phyloP scores from a whole-genome alignment of 768 basidiomycete species.

The Xerocomellus intermedius region DNA sequence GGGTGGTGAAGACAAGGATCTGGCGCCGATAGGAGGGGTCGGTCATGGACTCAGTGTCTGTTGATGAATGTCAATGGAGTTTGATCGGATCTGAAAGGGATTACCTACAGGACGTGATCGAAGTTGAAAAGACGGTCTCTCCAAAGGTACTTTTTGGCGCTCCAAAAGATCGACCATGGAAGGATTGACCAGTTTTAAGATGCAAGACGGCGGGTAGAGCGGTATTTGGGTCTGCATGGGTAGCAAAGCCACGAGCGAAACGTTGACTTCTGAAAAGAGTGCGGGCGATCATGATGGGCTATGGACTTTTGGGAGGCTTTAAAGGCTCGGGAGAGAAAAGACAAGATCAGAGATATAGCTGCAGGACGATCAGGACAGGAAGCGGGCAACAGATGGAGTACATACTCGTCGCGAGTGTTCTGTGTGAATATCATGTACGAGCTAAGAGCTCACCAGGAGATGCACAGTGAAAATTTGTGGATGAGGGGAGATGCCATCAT shows the following conservation, averaged over 20 bases:
- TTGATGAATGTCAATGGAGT: constrained; percentile 9
- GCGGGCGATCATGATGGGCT: constrained; percentile 55
- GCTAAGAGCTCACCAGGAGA: constrained; percentile 22
- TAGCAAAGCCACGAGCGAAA: constrained; percentile 62
- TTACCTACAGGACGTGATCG: constrained; percentile 91
- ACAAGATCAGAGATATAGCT: constrained; percentile 92
- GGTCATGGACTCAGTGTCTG: constrained; percentile 99
- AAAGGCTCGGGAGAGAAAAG: constrained; percentile 61
- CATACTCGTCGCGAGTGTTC: constrained; percentile 87
- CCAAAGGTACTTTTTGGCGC: constrained; percentile 84
- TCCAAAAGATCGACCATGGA: constrained; percentile 87
- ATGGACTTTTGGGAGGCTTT: constrained; percentile 27
- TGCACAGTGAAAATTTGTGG: background rate
- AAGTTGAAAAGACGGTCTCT: constrained; percentile 98
- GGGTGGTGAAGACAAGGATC: constrained; percentile 97
- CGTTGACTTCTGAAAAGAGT: constrained; percentile 49
- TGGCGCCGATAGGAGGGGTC: constrained; percentile 98
- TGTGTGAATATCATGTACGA: constrained; percentile 80
- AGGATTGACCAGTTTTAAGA: constrained; percentile 92
- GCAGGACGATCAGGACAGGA: constrained; percentile 24
- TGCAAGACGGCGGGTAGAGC: constrained; percentile 80
- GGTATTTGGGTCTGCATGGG: constrained; percentile 50
- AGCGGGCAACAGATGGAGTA: constrained; percentile 4
- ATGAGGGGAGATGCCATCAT: constrained; percentile 1
- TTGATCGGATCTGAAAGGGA: constrained; percentile 1